These are phyloP conservation scores for Nitzschia sp. DNA, from an alignment of 108 stramenopile genomes.

Conservation along the genomic window DNA sequence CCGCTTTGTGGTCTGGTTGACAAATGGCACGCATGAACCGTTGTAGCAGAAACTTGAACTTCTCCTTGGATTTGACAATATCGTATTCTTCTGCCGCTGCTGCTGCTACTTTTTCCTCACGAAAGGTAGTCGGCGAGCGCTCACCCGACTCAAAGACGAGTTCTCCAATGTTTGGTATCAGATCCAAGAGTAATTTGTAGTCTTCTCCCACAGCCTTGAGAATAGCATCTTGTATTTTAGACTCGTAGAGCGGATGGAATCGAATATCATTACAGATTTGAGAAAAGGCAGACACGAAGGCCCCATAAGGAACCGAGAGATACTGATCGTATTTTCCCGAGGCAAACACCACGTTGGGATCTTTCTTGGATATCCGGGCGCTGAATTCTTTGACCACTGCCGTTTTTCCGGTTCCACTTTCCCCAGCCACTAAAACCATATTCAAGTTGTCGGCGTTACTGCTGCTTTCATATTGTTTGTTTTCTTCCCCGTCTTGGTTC, in stretches of 20 bases:
- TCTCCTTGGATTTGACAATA: conserved; percentile 1
- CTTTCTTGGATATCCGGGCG: background rate
- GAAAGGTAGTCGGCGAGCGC: too few relatives aligned
- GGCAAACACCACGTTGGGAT: background rate
- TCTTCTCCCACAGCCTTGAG: conserved; percentile 1
- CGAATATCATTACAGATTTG: conserved; percentile 2
- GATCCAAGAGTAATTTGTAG: conserved; percentile 2
- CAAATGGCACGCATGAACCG: conserved; percentile 20
- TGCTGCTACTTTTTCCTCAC: conserved; percentile 5
- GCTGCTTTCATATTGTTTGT: too few relatives aligned
- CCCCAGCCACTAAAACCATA: conserved; percentile 9
- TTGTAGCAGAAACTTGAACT: conserved; percentile 8
- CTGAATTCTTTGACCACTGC: conserved; percentile 17
- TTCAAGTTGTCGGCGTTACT: background rate
- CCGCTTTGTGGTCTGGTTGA: background rate
- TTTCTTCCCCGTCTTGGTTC: too few relatives aligned
- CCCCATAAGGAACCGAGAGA: conserved; percentile 13
- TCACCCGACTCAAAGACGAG: background rate
- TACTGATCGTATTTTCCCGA: conserved; percentile 28
- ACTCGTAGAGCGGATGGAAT: background rate
- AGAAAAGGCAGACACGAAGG: conserved; percentile 23
- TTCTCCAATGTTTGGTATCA: conserved; percentile 17
- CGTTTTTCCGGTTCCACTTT: conserved; percentile 24
- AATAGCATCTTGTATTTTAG: conserved; percentile 10
- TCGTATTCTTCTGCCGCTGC: background rate